A percentile compares a stretch with the other conserved stretches of the same genome.
These are phyloP conservation scores for Dothistroma septosporum DNA, from an alignment of 2,329 filamentous ascomycete genomes.

Conservation along the genomic window DNA sequence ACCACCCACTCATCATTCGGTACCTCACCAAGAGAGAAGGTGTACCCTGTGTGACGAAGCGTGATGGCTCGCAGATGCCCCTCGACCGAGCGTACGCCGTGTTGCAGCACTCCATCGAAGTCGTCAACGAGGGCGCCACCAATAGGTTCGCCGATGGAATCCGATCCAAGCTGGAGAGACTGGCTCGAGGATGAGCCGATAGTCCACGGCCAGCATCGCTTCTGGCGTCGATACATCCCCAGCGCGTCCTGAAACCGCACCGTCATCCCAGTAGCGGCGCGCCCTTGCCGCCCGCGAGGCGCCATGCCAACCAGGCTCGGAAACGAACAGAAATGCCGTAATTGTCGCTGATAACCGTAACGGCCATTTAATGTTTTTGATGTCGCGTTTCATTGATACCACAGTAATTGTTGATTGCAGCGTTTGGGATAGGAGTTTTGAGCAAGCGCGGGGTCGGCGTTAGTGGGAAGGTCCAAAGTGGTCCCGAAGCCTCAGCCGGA, in stretches of 20 bases:
- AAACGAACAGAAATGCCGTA: background rate
- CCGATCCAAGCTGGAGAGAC: conserved; percentile 49
- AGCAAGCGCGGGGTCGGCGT: conserved; percentile 4
- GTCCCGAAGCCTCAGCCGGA: background rate
- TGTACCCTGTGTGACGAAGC: conserved; percentile 49
- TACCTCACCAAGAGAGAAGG: conserved; percentile 54
- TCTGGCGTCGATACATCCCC: background rate
- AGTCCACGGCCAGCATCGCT: background rate
- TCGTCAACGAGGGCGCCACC: conserved; percentile 51
- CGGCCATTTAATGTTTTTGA: background rate
- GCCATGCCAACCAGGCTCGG: background rate
- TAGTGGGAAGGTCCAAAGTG: background rate
- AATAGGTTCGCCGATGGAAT: conserved; percentile 54
- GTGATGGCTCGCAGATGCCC: conserved; percentile 46
- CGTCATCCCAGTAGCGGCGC: background rate
- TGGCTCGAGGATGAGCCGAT: conserved; percentile 34
- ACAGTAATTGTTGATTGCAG: background rate
- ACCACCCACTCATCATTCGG: conserved; percentile 49
- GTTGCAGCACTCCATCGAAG: conserved; percentile 50
- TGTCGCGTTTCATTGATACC: conserved; percentile 7
- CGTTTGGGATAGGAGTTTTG: background rate
- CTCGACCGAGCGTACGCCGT: conserved; percentile 49
- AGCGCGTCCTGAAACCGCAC: background rate
- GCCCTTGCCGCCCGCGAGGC: background rate
- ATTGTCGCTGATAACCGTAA: conserved; percentile 1